A percentile compares a stretch with the other conserved stretches of the same genome.
These are phyloP conservation scores for Aphanomyces euteiches DNA, from an alignment of 352 stramenopile genomes.

Conservation along the genomic window DNA sequence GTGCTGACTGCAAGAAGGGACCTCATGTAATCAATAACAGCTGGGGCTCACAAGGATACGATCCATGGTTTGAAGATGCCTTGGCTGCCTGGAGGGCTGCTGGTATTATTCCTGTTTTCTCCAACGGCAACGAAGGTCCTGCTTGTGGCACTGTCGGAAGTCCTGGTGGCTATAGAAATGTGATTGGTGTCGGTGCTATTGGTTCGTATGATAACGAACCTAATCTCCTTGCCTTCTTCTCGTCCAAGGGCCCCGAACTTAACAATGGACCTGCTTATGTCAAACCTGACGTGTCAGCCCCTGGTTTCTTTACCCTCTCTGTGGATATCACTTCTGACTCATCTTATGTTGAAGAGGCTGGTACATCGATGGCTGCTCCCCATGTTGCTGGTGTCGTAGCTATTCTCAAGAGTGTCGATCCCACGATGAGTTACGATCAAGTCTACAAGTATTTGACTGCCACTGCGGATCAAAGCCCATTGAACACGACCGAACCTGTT, in stretches of 20 bases:
- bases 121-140: constrained; percentile 38
- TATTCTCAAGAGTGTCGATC: constrained; percentile 34
- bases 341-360: constrained; percentile 34
- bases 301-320: constrained; percentile 31
- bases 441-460: constrained; percentile 27
- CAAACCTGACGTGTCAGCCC: constrained; percentile 14
- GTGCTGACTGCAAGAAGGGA: constrained; percentile 39
- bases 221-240: constrained; percentile 39
- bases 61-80: constrained; percentile 32
- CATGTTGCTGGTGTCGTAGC: constrained; percentile 38
- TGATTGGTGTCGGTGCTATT: constrained; percentile 41
- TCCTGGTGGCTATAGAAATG: constrained; percentile 35
- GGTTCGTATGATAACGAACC: constrained; percentile 37
- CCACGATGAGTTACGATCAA: constrained; percentile 32
- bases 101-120: constrained; percentile 41
- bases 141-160: constrained; percentile 35
- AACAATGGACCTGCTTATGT: constrained; percentile 35
- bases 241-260: constrained; percentile 35
- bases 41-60: constrained; percentile 35
- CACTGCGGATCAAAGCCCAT: not conserved
- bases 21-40: constrained; percentile 42
- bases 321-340: constrained; percentile 30
- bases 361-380: constrained; percentile 39
- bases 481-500: not conserved
- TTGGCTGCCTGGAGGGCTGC: constrained; percentile 37